Evolutionary conservation across 352 stramenopile genomes (phyloP).

Genomic region (Vaucheria bursata): DNA sequence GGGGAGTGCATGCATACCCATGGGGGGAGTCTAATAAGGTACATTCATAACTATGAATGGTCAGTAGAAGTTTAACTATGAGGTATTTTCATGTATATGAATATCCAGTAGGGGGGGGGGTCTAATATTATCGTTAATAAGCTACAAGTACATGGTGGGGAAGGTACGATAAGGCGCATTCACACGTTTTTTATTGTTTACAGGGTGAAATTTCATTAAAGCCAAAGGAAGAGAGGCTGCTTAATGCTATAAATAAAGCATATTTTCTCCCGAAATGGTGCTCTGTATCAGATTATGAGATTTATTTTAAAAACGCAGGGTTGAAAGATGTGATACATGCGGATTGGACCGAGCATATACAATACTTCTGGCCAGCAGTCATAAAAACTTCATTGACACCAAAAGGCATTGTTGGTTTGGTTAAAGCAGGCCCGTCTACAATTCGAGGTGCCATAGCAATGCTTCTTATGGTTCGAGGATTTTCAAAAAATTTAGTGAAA

Average conservation of each 20-base stretch:
- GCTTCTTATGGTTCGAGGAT: slow-evolving; percentile 37
- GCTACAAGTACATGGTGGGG: too few relatives aligned
- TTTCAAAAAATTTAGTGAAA: slow-evolving; percentile 31
- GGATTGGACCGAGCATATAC: slow-evolving; percentile 71
- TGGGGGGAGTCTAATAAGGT: too few relatives aligned
- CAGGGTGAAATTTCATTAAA: slow-evolving; percentile 48
- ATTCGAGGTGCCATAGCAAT: slow-evolving; percentile 43
- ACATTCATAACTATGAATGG: too few relatives aligned
- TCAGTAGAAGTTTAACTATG: too few relatives aligned
- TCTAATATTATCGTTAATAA: too few relatives aligned
- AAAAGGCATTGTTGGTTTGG: slow-evolving; percentile 27
- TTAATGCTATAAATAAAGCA: slow-evolving; percentile 63
- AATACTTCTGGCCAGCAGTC: slow-evolving; percentile 75
- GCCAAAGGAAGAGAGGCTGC: slow-evolving; percentile 57
- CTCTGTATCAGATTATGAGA: slow-evolving; percentile 62
- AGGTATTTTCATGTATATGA: too few relatives aligned
- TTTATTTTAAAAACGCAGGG: slow-evolving; percentile 58
- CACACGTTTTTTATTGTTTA: neutral
- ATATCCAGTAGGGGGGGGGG: too few relatives aligned
- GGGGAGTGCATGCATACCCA: too few relatives aligned
- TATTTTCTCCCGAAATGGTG: slow-evolving; percentile 75
- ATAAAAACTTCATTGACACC: slow-evolving; percentile 53
- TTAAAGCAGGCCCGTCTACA: slow-evolving; percentile 26
- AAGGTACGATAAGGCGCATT: too few relatives aligned
- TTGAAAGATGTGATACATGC: slow-evolving; percentile 56